Percentiles rank a stretch among this genome's conserved stretches.
Evolutionary conservation across 139 green algal species (phyloP).

Genomic region (Chlamydomonas eustigma): DNA sequence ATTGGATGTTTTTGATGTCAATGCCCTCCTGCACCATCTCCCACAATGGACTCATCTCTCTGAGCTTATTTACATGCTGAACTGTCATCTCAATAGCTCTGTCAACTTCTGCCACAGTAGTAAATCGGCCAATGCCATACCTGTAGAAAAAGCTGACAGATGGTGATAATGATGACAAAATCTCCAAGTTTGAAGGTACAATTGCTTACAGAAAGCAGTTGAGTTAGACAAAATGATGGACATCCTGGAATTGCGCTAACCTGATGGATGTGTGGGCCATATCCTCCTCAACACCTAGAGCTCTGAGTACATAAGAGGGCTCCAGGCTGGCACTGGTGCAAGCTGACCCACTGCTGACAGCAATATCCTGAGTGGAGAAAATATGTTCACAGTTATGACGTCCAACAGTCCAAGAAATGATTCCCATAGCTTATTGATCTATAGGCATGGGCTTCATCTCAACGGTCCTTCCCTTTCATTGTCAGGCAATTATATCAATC

Average conservation of each 20-base stretch:
- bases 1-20: constrained; percentile 96
- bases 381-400: too few species aligned
- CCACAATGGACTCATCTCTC: constrained; percentile 95
- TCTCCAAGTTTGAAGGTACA: too few species aligned
- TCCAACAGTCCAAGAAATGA: too few species aligned
- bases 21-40: constrained; percentile 97
- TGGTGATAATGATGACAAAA: too few species aligned
- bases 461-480: too few species aligned
- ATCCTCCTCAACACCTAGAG: constrained; percentile 96
- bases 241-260: constrained; percentile 4
- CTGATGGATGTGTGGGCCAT: constrained; percentile 88
- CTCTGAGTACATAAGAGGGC: constrained; percentile 94
- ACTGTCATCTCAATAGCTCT: constrained; percentile 76
- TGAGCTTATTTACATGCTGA: constrained; percentile 89
- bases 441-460: too few species aligned
- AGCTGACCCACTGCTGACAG: constrained; percentile 82
- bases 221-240: background rate
- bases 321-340: constrained; percentile 95
- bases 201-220: too few species aligned
- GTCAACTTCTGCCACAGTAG: constrained; percentile 89
- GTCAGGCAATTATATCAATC: too few species aligned
- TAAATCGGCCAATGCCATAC: constrained; percentile 94
- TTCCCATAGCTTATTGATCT: too few species aligned
- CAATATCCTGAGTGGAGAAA: constrained; percentile 85
- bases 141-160: too few species aligned